These are phyloP conservation scores for Ceratobasidium sp. DNA, from an alignment of 1,284 basidiomycete species.

Conservation along the genomic window DNA sequence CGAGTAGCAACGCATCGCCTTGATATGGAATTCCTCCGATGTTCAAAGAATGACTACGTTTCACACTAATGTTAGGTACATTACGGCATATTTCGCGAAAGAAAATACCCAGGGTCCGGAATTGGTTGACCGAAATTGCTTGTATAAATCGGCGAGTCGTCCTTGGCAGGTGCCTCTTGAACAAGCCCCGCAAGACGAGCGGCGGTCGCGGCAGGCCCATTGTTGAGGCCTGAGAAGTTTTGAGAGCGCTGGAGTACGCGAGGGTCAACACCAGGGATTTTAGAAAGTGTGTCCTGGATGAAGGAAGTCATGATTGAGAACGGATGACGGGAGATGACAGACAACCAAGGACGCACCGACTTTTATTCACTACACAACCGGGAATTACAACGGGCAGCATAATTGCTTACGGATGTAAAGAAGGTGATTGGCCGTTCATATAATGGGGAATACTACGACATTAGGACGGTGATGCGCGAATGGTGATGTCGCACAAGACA, in stretches of 20 bases:
- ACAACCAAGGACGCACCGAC: background rate
- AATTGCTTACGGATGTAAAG: background rate
- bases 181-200: conserved; percentile 56
- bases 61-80: background rate
- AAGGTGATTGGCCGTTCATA: background rate
- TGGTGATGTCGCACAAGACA: background rate
- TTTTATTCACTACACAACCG: background rate
- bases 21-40: conserved; percentile 57
- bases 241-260: conserved; percentile 55
- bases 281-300: conserved; percentile 55
- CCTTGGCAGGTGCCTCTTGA: conserved; percentile 52
- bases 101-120: conserved; percentile 52
- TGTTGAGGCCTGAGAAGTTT: conserved; percentile 56
- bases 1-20: conserved; percentile 55
- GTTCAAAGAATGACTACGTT: conserved; percentile 54
- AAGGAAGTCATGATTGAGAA: conserved; percentile 53
- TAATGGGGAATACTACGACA: background rate
- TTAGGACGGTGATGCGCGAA: background rate
- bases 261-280: conserved; percentile 56
- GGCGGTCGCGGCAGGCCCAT: conserved; percentile 56
- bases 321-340: no score
- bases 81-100: background rate
- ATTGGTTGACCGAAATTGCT: conserved; percentile 58
- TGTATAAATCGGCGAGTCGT: conserved; percentile 56
- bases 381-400: background rate